phyloP scores from a whole-genome alignment of 352 stramenopile genomes.

The Globisporangium cederbergense region DNA sequence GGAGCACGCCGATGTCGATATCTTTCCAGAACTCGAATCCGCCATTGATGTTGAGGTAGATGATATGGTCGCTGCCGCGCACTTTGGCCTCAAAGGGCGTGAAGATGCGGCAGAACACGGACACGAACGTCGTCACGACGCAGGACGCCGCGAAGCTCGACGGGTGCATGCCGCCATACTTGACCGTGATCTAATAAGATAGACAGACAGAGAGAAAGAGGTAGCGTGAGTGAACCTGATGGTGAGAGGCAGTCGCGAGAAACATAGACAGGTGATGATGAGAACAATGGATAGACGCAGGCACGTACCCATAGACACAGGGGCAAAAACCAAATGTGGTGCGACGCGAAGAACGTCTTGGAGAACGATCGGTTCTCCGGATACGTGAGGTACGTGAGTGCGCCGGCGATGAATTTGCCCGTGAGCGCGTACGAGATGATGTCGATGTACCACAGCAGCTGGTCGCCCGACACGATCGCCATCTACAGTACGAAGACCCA shows the following conservation, averaged over 20 bases:
- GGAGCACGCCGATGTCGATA: constrained; percentile 65
- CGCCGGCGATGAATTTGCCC: constrained; percentile 86
- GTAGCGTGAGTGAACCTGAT: neutral
- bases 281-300: neutral
- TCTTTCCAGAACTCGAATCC: constrained; percentile 84
- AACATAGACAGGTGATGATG: too few relatives aligned
- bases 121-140: constrained; percentile 59
- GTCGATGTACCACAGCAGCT: constrained; percentile 92
- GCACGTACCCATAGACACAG: constrained; percentile 69
- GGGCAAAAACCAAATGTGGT: constrained; percentile 82
- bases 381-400: constrained; percentile 89
- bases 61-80: constrained; percentile 53
- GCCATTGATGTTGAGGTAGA: constrained; percentile 84
- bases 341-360: constrained; percentile 79
- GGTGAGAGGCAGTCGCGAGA: neutral
- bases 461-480: constrained; percentile 91
- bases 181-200: constrained; percentile 43
- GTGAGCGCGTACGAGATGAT: constrained; percentile 62
- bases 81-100: constrained; percentile 73
- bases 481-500: constrained; percentile 40
- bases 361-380: constrained; percentile 76
- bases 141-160: constrained; percentile 62
- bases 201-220: neutral
- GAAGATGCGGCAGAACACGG: constrained; percentile 45
- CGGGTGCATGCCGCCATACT: constrained; percentile 68